Evolutionary conservation across 2,329 filamentous ascomycete genomes (phyloP).

Genomic region (Dothideomycetes sp.): DNA sequence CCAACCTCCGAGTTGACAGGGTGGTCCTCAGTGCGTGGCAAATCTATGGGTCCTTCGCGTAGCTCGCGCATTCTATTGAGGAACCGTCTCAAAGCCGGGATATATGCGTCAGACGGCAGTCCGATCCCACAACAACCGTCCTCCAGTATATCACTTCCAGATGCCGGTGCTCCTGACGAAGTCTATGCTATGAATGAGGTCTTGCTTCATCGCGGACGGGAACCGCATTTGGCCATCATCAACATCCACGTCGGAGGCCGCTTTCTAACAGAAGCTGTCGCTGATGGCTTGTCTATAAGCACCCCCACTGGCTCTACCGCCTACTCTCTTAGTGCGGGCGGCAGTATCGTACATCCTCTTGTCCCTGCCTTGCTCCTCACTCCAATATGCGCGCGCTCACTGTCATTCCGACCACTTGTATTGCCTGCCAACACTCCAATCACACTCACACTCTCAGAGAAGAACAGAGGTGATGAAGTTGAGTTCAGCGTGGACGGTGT

Average conservation of each 20-base stretch:
- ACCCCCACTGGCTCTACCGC: conserved; percentile 93
- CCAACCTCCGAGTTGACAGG: conserved; percentile 26
- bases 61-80: conserved; percentile 75
- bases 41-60: conserved; percentile 65
- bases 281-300: conserved; percentile 87
- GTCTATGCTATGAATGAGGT: conserved; percentile 86
- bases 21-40: conserved; percentile 68
- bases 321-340: conserved; percentile 86
- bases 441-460: conserved; percentile 64
- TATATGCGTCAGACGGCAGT: conserved; percentile 62
- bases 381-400: conserved; percentile 82
- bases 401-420: conserved; percentile 86
- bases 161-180: conserved; percentile 33
- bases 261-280: conserved; percentile 86
- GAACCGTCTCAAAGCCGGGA: conserved; percentile 74
- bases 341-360: conserved; percentile 86
- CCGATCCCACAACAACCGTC: conserved; percentile 23
- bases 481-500: conserved; percentile 41
- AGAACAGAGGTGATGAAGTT: conserved; percentile 36
- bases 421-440: conserved; percentile 79
- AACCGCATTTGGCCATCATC: conserved; percentile 83
- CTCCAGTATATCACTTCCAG: background rate
- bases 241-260: conserved; percentile 83
- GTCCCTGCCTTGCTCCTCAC: conserved; percentile 83
- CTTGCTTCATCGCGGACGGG: conserved; percentile 79